A percentile compares a stretch with the other conserved stretches of the same genome.
Conservation (phyloP, 75 land plant genomes). For the Cunninghamia lanceolata region DNA sequence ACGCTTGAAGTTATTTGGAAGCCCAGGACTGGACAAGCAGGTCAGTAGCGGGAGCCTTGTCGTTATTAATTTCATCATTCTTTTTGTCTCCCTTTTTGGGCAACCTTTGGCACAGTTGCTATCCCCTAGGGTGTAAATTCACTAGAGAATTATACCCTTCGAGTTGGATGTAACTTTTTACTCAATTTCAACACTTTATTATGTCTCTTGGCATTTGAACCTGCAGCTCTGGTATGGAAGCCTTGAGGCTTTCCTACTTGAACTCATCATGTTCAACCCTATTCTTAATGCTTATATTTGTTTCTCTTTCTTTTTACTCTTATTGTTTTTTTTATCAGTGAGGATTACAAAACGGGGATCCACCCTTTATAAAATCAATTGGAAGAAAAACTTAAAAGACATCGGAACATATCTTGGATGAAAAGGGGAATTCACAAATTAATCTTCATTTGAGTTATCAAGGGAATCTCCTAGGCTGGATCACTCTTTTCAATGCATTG, state of each 20-base stretch:
- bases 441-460: no score
- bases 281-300: background rate
- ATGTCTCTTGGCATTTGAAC: background rate
- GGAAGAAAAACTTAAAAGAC: background rate
- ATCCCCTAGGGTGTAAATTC: no score
- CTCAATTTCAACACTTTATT: background rate
- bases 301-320: background rate
- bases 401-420: no score
- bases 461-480: no score
- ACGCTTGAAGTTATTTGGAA: constrained; percentile 90
- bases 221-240: background rate
- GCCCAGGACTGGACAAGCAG: constrained; percentile 76
- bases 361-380: background rate
- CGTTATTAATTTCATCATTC: background rate
- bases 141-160: background rate
- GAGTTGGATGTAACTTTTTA: background rate
- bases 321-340: background rate
- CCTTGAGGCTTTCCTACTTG: background rate
- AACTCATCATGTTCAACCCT: background rate
- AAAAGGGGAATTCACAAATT: no score
- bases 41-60: constrained; percentile 20
- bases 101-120: background rate
- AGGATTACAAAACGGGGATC: background rate
- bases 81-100: background rate
- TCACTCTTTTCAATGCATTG: no score